A percentile compares a stretch with the other conserved stretches of the same genome.
Evolutionary conservation across 192 early-diverging fungal genomes (phyloP).

Genomic region (Coemansia sp.): DNA sequence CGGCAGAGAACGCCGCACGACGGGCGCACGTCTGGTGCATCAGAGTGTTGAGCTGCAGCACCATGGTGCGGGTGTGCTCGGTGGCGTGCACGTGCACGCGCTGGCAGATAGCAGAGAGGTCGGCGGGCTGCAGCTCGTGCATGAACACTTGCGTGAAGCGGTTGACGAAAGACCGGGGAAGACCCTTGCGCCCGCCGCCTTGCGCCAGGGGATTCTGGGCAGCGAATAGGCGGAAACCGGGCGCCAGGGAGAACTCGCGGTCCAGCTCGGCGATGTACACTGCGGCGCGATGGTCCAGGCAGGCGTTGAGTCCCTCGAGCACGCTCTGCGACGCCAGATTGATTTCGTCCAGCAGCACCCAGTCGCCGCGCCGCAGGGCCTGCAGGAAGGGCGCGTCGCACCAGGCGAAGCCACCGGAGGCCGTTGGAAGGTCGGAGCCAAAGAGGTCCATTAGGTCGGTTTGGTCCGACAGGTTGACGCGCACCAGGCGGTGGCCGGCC

Average conservation of each 20-base stretch:
- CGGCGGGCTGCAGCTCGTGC: constrained; percentile 72
- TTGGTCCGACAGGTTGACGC: constrained; percentile 98
- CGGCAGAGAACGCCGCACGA: constrained; percentile 69
- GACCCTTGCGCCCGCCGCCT: constrained; percentile 97
- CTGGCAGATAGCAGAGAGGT: constrained; percentile 75
- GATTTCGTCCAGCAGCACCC: constrained; percentile 96
- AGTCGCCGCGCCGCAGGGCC: constrained; percentile 93
- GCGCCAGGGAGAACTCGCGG: constrained; percentile 72
- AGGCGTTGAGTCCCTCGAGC: constrained; percentile 97
- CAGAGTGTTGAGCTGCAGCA: constrained; percentile 72
- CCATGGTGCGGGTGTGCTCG: constrained; percentile 55
- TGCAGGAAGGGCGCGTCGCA: constrained; percentile 94
- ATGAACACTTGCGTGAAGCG: constrained; percentile 96
- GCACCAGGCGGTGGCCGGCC: constrained; percentile 80
- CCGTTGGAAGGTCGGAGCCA: constrained; percentile 89
- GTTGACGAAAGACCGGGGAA: constrained; percentile 96
- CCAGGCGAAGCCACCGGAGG: constrained; percentile 90
- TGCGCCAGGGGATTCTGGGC: constrained; percentile 96
- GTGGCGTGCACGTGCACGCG: constrained; percentile 42
- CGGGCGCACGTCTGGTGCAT: constrained; percentile 87
- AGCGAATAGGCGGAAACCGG: constrained; percentile 89
- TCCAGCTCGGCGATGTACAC: constrained; percentile 98
- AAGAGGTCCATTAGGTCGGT: constrained; percentile 98
- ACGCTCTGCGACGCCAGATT: constrained; percentile 99
- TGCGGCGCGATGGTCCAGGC: constrained; percentile 93